Conservation (phyloP, 768 basidiomycete genomes). For the Gautieria morchelliformis region DNA sequence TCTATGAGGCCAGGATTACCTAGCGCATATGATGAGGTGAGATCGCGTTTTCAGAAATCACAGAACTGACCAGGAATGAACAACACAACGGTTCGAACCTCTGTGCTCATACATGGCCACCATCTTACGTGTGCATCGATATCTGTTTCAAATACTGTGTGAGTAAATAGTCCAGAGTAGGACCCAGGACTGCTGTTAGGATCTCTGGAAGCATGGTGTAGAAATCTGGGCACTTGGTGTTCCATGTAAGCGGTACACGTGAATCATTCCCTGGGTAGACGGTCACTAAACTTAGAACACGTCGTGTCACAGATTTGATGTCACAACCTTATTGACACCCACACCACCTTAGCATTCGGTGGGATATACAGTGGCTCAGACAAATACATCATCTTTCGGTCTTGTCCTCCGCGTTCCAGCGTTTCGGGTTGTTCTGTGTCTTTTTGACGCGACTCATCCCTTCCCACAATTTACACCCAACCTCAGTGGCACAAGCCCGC, state of each 20-base stretch:
- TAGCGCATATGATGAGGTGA: constrained; percentile 5
- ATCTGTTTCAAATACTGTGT: neutral
- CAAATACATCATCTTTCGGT: too few relatives aligned
- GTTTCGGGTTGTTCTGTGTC: too few relatives aligned
- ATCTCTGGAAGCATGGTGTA: neutral
- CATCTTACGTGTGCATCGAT: constrained; percentile 1
- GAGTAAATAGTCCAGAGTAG: neutral
- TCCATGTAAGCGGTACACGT: too few relatives aligned
- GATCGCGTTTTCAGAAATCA: neutral
- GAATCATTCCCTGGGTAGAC: too few relatives aligned
- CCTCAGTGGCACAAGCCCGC: too few relatives aligned
- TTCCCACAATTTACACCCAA: too few relatives aligned
- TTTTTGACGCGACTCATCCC: too few relatives aligned
- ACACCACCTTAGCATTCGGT: too few relatives aligned
- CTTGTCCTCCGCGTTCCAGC: too few relatives aligned
- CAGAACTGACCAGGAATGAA: constrained; percentile 3
- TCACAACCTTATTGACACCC: too few relatives aligned
- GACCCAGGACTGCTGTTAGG: neutral
- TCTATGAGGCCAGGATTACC: constrained; percentile 53
- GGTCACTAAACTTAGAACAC: too few relatives aligned
- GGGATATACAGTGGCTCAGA: too few relatives aligned
- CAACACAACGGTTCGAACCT: neutral
- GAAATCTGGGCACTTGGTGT: neutral
- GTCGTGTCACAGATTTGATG: neutral
- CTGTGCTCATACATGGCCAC: neutral